Conservation (phyloP, 2,329 filamentous ascomycete genomes). For the Thyridium curvatum region DNA sequence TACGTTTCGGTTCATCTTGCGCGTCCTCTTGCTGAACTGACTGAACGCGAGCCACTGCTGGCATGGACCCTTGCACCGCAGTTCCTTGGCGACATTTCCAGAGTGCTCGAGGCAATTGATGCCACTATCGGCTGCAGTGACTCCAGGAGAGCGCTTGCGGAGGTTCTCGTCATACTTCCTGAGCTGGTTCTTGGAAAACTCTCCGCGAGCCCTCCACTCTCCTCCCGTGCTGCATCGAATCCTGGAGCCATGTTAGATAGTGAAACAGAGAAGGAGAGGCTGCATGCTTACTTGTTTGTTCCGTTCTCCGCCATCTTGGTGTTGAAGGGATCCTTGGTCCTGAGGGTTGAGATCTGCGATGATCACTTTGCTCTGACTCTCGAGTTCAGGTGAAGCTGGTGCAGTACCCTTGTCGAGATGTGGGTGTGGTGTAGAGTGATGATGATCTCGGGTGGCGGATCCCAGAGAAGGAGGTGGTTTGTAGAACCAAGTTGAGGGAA, state of each 20-base stretch:
- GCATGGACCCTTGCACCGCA: conserved; percentile 25
- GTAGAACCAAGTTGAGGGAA: no score
- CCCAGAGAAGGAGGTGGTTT: no score
- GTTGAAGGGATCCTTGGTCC: no score
- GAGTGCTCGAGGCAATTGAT: conserved; percentile 22
- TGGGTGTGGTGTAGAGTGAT: no score
- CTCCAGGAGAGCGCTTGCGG: conserved; percentile 3
- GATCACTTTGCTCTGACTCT: no score
- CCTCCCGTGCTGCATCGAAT: conserved; percentile 21
- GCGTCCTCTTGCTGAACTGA: conserved; percentile 26
- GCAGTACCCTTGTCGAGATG: no score
- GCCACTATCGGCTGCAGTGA: conserved; percentile 12
- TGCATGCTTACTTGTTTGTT: no score
- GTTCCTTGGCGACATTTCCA: conserved; percentile 7
- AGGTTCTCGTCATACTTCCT: conserved; percentile 14
- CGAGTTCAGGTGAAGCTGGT: no score
- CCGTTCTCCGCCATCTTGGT: no score
- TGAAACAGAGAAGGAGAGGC: no score
- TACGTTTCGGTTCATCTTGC: conserved; percentile 19
- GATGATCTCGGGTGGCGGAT: no score
- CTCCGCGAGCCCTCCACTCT: conserved; percentile 17
- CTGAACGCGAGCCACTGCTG: conserved; percentile 13
- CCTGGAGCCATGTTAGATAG: conserved; percentile 9
- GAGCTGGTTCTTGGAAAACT: conserved; percentile 23
- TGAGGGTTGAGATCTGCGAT: no score